Evolutionary conservation across 192 early-diverging fungal genomes (phyloP).

Genomic region (Mortierella hygrophila): DNA sequence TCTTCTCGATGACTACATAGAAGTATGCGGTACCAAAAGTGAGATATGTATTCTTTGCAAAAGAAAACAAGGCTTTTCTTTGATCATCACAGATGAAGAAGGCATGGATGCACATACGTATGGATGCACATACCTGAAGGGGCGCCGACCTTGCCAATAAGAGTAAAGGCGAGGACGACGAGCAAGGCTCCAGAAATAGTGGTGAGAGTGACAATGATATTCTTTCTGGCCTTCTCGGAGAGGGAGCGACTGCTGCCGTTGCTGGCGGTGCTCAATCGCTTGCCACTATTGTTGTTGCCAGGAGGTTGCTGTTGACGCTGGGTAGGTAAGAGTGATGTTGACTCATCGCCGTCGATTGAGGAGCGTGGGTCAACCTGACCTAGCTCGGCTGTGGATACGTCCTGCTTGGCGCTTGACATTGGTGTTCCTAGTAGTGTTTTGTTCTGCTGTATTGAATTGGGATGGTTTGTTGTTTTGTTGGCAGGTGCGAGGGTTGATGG

Average conservation of each 20-base stretch:
- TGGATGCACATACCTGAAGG: constrained; percentile 18
- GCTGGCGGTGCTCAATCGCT: neutral
- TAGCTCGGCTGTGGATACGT: constrained; percentile 27
- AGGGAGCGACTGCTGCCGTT: constrained; percentile 10
- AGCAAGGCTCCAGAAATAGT: constrained; percentile 29
- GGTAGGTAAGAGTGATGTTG: constrained; percentile 7
- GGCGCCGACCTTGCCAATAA: constrained; percentile 15
- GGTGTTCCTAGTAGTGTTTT: neutral
- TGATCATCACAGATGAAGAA: neutral
- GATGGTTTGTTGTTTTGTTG: neutral
- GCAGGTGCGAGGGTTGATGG: neutral
- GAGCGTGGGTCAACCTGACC: constrained; percentile 13
- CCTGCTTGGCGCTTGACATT: neutral
- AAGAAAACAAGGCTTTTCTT: neutral
- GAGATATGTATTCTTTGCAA: neutral
- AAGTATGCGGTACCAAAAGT: neutral
- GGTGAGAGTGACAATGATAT: constrained; percentile 20
- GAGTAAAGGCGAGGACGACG: constrained; percentile 15
- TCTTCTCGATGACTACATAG: constrained; percentile 26
- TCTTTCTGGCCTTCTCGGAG: constrained; percentile 29
- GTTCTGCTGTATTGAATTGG: neutral
- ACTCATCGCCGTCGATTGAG: constrained; percentile 11
- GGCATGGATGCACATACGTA: constrained; percentile 6
- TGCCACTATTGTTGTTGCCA: neutral
- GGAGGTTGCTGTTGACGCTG: neutral